Conservation (phyloP, 805 yeast genomes). For the Cyberlindnera saturnus region DNA sequence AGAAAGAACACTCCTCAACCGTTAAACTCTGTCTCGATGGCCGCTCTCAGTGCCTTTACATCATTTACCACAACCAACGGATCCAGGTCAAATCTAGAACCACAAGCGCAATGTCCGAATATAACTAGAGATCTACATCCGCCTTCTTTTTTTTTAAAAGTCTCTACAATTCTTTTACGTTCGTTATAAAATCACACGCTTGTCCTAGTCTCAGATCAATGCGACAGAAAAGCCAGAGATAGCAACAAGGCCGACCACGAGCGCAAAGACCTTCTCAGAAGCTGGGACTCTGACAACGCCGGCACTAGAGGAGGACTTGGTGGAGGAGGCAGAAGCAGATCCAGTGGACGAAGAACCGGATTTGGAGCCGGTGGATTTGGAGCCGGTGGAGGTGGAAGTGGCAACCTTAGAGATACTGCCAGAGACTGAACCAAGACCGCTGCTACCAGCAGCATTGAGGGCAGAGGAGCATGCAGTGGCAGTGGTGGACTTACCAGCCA, state of each 20-base stretch:
- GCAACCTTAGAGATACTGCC: slow-evolving; percentile 20
- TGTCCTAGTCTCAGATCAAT: slow-evolving; percentile 21
- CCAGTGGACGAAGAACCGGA: slow-evolving; percentile 3
- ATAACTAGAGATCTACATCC: no score
- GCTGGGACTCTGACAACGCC: slow-evolving; percentile 25
- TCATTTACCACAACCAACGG: background rate
- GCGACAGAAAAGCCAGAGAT: slow-evolving; percentile 34
- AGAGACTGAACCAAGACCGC: slow-evolving; percentile 58
- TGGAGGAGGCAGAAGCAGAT: slow-evolving; percentile 15
- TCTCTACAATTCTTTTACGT: no score
- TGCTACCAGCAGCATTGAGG: slow-evolving; percentile 59
- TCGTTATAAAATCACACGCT: no score
- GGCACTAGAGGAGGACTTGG: slow-evolving; percentile 18
- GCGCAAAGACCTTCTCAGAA: slow-evolving; percentile 26
- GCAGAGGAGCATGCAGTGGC: slow-evolving; percentile 51
- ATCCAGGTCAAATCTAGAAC: background rate
- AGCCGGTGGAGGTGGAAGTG: slow-evolving; percentile 7
- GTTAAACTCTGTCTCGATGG: no score
- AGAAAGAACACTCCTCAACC: no score
- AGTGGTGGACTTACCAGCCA: slow-evolving; percentile 39
- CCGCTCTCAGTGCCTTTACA: slow-evolving; percentile 2
- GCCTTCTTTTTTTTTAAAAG: no score
- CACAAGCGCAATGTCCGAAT: no score
- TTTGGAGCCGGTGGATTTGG: slow-evolving; percentile 8
- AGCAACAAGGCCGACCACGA: slow-evolving; percentile 27